Conservation (phyloP, 2,329 filamentous ascomycete species). For the Metarhizium humberi region DNA sequence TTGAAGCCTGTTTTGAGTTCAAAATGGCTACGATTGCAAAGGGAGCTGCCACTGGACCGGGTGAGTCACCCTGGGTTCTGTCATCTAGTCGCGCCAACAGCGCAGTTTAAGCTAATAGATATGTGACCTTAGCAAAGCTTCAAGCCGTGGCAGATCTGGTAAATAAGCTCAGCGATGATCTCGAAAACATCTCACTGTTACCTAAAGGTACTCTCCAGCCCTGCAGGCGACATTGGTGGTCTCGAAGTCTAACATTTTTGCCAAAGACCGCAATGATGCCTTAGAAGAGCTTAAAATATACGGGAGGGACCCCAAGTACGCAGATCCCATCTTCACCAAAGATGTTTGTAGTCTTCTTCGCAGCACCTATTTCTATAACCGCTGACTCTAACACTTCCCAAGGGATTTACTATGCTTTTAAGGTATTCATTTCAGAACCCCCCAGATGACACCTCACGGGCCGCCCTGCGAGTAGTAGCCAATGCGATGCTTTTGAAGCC, state of each 20-base stretch:
- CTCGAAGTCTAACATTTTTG: background rate
- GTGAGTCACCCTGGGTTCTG: constrained; percentile 20
- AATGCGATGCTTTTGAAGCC: constrained; percentile 58
- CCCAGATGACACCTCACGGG: constrained; percentile 55
- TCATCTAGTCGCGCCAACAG: constrained; percentile 6
- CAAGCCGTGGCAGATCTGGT: constrained; percentile 58
- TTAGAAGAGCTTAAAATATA: constrained; percentile 59
- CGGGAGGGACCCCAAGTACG: constrained; percentile 58
- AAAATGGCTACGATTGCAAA: constrained; percentile 14
- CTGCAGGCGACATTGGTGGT: constrained; percentile 1
- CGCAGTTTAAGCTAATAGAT: constrained; percentile 8
- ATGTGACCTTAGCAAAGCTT: constrained; percentile 46
- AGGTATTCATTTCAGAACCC: constrained; percentile 63
- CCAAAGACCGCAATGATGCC: constrained; percentile 50
- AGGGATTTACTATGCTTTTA: constrained; percentile 69
- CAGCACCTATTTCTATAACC: background rate
- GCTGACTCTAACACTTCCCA: constrained; percentile 1
- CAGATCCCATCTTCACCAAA: constrained; percentile 77
- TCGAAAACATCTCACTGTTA: constrained; percentile 48
- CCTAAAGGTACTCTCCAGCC: constrained; percentile 42
- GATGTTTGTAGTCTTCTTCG: constrained; percentile 39
- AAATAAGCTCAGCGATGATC: constrained; percentile 50
- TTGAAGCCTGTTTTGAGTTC: constrained; percentile 4
- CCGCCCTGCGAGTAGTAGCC: constrained; percentile 69
- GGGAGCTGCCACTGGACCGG: constrained; percentile 29